Evolutionary conservation across 2,329 filamentous ascomycete species (phyloP).

Genomic region (Fusarium sp.): DNA sequence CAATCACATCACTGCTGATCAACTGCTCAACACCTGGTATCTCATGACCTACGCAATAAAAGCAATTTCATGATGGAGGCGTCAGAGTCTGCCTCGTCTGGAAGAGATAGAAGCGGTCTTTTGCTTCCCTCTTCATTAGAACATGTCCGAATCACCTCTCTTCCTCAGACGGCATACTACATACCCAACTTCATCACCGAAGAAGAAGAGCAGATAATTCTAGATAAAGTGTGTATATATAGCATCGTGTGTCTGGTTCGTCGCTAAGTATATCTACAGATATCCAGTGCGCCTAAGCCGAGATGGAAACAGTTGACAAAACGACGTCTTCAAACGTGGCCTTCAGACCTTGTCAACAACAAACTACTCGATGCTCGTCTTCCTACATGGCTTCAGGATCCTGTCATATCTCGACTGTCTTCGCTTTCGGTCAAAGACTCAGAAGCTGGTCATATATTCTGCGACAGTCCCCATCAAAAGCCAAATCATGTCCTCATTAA

Average conservation of each 20-base stretch:
- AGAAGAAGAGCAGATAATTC: constrained; percentile 76
- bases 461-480: constrained; percentile 74
- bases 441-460: constrained; percentile 59
- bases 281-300: constrained; percentile 73
- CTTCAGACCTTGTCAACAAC: constrained; percentile 82
- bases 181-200: constrained; percentile 84
- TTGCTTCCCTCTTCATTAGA: constrained; percentile 62
- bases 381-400: constrained; percentile 78
- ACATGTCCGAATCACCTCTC: constrained; percentile 60
- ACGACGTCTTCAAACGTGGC: constrained; percentile 90
- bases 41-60: background rate
- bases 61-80: constrained; percentile 28
- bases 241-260: background rate
- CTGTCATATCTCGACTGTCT: constrained; percentile 71
- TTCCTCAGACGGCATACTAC: constrained; percentile 81
- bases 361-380: constrained; percentile 79
- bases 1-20: constrained; percentile 16
- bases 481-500: constrained; percentile 96
- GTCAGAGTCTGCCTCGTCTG: constrained; percentile 5
- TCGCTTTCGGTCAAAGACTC: constrained; percentile 57
- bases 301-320: constrained; percentile 90
- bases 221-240: constrained; percentile 71
- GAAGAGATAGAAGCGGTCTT: constrained; percentile 18
- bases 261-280: constrained; percentile 51
- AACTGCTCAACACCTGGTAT: background rate